These are phyloP conservation scores for Acacia melanoxylon DNA, from an alignment of 306 rosid genomes.

Conservation along the genomic window DNA sequence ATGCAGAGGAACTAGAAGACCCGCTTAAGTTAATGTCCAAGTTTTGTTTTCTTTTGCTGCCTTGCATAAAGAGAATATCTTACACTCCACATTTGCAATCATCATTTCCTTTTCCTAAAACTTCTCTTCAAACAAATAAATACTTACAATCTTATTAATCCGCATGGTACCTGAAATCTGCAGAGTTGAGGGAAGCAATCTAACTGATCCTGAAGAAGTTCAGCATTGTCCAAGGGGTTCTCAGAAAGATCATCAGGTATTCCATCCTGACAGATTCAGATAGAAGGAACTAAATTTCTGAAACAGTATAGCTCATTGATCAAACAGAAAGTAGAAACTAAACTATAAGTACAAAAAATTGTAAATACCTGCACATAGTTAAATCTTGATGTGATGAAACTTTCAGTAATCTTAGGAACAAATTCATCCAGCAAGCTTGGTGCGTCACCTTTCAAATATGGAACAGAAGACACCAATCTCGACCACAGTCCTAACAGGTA, in stretches of 20 bases:
- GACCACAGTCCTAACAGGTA: constrained; percentile 98
- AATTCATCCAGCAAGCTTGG: constrained; percentile 97
- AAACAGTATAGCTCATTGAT: constrained; percentile 18
- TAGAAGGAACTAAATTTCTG: constrained; percentile 27
- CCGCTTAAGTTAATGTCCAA: neutral
- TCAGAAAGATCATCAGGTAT: constrained; percentile 93
- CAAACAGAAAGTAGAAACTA: constrained; percentile 15
- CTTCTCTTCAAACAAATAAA: constrained; percentile 1
- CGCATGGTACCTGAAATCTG: constrained; percentile 79
- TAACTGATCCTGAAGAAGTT: constrained; percentile 96
- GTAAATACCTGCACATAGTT: constrained; percentile 86
- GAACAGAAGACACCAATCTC: constrained; percentile 97
- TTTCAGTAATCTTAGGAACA: constrained; percentile 97
- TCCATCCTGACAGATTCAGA: constrained; percentile 66
- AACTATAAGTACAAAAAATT: constrained; percentile 30
- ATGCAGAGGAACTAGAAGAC: constrained; percentile 4
- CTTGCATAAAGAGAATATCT: neutral
- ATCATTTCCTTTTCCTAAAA: neutral
- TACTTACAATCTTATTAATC: constrained; percentile 3
- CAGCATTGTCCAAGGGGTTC: constrained; percentile 94
- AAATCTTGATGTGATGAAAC: constrained; percentile 93
- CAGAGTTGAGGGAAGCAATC: constrained; percentile 96
- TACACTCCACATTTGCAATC: neutral
- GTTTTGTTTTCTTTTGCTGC: constrained; percentile 15
- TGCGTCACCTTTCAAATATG: constrained; percentile 97